Conservation (phyloP, 768 basidiomycete genomes). For the Podaxis sp. region DNA sequence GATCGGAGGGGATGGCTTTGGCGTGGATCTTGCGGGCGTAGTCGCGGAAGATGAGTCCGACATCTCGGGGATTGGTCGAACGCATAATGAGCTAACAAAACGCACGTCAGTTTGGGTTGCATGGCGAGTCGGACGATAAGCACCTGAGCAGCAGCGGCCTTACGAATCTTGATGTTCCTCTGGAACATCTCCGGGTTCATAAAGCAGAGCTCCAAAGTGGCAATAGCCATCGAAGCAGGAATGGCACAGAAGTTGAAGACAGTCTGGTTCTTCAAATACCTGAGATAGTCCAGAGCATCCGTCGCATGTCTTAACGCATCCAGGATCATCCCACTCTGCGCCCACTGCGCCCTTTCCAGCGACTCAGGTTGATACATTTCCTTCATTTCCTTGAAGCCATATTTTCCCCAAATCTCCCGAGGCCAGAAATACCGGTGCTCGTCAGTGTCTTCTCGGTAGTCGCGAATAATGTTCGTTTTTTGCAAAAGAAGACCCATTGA, state of each 20-base stretch:
- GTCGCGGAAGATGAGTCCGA: slow-evolving; percentile 83
- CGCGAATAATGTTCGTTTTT: slow-evolving; percentile 98
- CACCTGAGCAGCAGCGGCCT: slow-evolving; percentile 84
- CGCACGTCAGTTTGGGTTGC: not conserved
- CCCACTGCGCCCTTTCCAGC: slow-evolving; percentile 71
- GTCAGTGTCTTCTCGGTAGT: slow-evolving; percentile 89
- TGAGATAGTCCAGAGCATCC: slow-evolving; percentile 89
- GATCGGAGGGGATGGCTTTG: slow-evolving; percentile 78
- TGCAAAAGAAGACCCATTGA: slow-evolving; percentile 95
- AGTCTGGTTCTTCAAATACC: slow-evolving; percentile 82
- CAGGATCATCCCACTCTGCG: slow-evolving; percentile 84
- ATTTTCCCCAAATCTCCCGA: slow-evolving; percentile 82
- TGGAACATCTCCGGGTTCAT: slow-evolving; percentile 89
- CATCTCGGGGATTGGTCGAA: slow-evolving; percentile 90
- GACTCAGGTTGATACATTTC: slow-evolving; percentile 63
- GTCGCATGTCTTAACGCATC: slow-evolving; percentile 83
- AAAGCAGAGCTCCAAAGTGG: slow-evolving; percentile 89
- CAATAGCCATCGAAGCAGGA: slow-evolving; percentile 93
- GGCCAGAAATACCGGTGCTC: slow-evolving; percentile 93
- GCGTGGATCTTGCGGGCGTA: slow-evolving; percentile 82
- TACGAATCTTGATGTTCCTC: slow-evolving; percentile 91
- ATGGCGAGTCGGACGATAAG: slow-evolving; percentile 25
- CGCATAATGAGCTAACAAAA: slow-evolving; percentile 80
- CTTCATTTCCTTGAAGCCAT: slow-evolving; percentile 70
- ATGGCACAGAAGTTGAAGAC: slow-evolving; percentile 97